Percentiles rank a stretch among this genome's conserved stretches.
These are phyloP conservation scores for Gloeophyllum trabeum DNA, from an alignment of 768 basidiomycete genomes.

Conservation along the genomic window DNA sequence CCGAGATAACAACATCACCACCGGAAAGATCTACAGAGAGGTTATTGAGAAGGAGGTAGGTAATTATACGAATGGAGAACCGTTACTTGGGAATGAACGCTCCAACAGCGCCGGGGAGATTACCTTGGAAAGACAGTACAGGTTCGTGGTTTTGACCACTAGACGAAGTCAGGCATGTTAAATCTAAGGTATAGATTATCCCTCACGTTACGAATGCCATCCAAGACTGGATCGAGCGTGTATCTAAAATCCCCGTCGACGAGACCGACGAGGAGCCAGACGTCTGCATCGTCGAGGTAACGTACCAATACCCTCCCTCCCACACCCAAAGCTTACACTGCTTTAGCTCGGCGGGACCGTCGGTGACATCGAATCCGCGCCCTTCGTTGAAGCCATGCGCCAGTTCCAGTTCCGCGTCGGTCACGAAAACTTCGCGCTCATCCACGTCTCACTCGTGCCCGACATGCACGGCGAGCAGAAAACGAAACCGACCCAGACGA, in stretches of 20 bases:
- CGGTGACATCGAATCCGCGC: constrained; percentile 96
- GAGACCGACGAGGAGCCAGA: constrained; percentile 89
- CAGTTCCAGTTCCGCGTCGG: constrained; percentile 99
- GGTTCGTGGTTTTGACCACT: constrained; percentile 27
- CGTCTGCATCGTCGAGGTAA: constrained; percentile 93
- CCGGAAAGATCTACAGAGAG: constrained; percentile 93
- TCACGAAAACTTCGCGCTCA: constrained; percentile 89
- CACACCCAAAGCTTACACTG: neutral
- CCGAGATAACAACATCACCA: constrained; percentile 96
- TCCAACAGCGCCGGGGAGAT: constrained; percentile 72
- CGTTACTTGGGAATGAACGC: too few species aligned
- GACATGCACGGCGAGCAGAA: constrained; percentile 99
- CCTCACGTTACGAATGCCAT: constrained; percentile 96
- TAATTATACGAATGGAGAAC: too few species aligned
- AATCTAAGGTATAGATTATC: constrained; percentile 49
- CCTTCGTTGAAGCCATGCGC: constrained; percentile 98
- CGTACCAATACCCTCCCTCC: neutral
- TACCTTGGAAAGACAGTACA: constrained; percentile 98
- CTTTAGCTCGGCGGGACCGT: constrained; percentile 93
- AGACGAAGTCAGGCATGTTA: neutral
- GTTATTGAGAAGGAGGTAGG: constrained; percentile 95
- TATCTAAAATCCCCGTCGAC: constrained; percentile 90
- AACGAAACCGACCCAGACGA: constrained; percentile 97
- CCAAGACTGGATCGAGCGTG: constrained; percentile 97
- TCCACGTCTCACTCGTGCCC: constrained; percentile 96